These are phyloP conservation scores for Tricholoma furcatifolium DNA, from an alignment of 768 basidiomycete species.

Conservation along the genomic window DNA sequence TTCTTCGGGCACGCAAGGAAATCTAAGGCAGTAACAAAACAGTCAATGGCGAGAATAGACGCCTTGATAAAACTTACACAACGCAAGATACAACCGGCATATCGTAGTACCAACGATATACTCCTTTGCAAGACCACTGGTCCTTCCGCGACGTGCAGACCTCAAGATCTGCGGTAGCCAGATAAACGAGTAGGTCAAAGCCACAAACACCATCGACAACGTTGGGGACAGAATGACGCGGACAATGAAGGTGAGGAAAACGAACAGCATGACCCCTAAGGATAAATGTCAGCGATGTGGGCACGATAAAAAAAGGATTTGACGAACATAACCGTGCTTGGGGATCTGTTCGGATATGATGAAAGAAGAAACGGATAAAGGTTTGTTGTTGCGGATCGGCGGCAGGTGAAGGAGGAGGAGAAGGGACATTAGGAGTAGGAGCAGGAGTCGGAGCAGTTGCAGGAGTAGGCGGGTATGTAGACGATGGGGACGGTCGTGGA, in stretches of 20 bases:
- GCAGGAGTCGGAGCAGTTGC: constrained; percentile 25
- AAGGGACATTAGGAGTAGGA: constrained; percentile 11
- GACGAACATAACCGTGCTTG: constrained; percentile 69
- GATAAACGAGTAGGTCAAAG: constrained; percentile 69
- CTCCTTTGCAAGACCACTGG: constrained; percentile 62
- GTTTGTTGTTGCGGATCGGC: constrained; percentile 26
- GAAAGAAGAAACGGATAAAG: constrained; percentile 51
- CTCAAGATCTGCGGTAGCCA: constrained; percentile 88
- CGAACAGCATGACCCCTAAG: constrained; percentile 63
- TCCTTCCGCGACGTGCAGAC: constrained; percentile 67
- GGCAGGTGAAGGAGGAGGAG: constrained; percentile 8
- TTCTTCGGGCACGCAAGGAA: constrained; percentile 83
- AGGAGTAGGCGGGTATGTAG: constrained; percentile 19
- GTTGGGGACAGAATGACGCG: constrained; percentile 70
- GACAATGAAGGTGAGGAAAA: constrained; percentile 71
- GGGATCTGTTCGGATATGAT: constrained; percentile 64
- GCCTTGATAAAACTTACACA: constrained; percentile 57
- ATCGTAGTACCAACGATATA: constrained; percentile 79
- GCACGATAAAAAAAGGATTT: not conserved
- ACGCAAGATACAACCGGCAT: constrained; percentile 64
- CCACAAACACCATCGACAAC: constrained; percentile 65
- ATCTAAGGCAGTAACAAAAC: constrained; percentile 57
- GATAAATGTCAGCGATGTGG: constrained; percentile 8
- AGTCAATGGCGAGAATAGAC: not conserved
- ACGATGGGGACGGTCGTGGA: constrained; percentile 12